phyloP scores from a whole-genome alignment of 1,139 yeast genomes.

The Diutina neorugosa region DNA sequence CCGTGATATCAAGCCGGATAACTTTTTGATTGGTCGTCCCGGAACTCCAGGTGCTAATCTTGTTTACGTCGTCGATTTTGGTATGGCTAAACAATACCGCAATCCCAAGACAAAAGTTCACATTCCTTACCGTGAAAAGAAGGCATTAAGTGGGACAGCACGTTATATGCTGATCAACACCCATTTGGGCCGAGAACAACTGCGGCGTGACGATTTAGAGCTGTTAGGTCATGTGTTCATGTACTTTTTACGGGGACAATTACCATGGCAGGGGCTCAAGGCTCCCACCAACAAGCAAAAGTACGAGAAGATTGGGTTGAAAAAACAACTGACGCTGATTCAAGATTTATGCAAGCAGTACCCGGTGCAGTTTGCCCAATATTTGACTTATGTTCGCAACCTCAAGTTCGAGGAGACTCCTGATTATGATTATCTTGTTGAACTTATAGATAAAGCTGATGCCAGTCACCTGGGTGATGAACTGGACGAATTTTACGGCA shows the following conservation, averaged over 20 bases:
- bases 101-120: slow-evolving; percentile 49
- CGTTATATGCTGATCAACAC: slow-evolving; percentile 57
- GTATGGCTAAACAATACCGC: slow-evolving; percentile 59
- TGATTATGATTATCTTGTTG: slow-evolving; percentile 43
- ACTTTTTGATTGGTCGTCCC: background rate
- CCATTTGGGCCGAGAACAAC: slow-evolving; percentile 53
- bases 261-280: slow-evolving; percentile 31
- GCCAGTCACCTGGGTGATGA: slow-evolving; percentile 6
- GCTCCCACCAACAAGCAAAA: slow-evolving; percentile 77
- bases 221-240: slow-evolving; percentile 54
- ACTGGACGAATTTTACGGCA: slow-evolving; percentile 27
- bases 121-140: slow-evolving; percentile 51
- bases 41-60: slow-evolving; percentile 17
- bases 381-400: slow-evolving; percentile 57
- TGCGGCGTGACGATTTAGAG: slow-evolving; percentile 46
- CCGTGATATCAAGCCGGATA: slow-evolving; percentile 2
- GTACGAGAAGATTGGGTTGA: slow-evolving; percentile 73
- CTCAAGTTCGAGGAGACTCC: slow-evolving; percentile 70
- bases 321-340: slow-evolving; percentile 60
- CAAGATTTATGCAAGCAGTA: slow-evolving; percentile 56
- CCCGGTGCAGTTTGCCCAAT: slow-evolving; percentile 71
- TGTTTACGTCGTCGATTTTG: slow-evolving; percentile 18
- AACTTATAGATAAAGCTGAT: slow-evolving; percentile 32
- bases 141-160: slow-evolving; percentile 54
- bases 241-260: slow-evolving; percentile 44